phyloP scores from a whole-genome alignment of 2,329 filamentous ascomycete species.

The Monosporascus sp. region DNA sequence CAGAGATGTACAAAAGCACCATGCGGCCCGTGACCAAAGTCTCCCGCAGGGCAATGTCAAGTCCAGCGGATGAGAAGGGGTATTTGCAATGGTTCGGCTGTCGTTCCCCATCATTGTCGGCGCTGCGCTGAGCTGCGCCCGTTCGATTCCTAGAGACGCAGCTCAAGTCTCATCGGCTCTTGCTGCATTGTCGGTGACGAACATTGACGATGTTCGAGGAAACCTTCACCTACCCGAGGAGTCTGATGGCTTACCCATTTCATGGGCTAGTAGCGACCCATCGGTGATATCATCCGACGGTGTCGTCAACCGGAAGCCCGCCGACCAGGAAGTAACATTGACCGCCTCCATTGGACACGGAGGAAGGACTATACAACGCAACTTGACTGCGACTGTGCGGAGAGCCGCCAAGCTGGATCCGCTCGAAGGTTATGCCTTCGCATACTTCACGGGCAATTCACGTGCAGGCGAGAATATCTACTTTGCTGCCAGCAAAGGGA shows the following conservation, averaged over 20 bases:
- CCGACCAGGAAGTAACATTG: conserved; percentile 25
- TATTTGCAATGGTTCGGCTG: not conserved
- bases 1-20: not conserved
- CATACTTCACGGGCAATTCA: conserved; percentile 44
- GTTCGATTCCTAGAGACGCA: not conserved
- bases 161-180: conserved; percentile 7
- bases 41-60: not conserved
- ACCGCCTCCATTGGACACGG: conserved; percentile 28
- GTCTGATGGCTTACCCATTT: conserved; percentile 25
- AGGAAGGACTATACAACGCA: conserved; percentile 19
- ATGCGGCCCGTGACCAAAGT: not conserved
- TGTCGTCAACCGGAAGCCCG: conserved; percentile 26
- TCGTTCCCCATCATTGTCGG: not conserved
- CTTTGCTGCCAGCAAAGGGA: conserved; percentile 46
- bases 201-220: conserved; percentile 32
- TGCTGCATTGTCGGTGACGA: conserved; percentile 22
- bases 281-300: conserved; percentile 30
- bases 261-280: conserved; percentile 30
- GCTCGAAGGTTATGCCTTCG: conserved; percentile 43
- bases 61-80: not conserved
- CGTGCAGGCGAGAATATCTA: conserved; percentile 46
- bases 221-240: conserved; percentile 31
- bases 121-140: not conserved
- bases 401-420: not conserved
- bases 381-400: conserved; percentile 23